Evolutionary conservation across 1,284 basidiomycete species (phyloP).

Genomic region (Anthracocystis panici-leucophaei): DNA sequence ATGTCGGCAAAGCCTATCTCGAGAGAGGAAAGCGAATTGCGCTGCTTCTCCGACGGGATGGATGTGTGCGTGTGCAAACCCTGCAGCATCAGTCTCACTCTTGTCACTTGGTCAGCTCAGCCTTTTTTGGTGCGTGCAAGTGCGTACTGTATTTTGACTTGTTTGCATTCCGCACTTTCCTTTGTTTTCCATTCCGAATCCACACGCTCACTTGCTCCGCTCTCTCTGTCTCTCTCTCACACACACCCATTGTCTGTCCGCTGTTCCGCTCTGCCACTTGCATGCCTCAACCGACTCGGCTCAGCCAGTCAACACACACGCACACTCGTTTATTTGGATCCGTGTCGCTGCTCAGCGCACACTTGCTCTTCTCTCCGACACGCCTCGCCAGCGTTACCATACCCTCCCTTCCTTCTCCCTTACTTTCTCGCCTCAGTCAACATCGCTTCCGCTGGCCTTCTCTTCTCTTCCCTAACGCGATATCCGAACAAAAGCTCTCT

Average conservation of each 20-base stretch:
- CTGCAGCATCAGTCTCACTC: no score
- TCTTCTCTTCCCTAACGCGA: background rate
- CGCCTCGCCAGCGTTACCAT: conserved; percentile 1
- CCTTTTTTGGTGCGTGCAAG: background rate
- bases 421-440: background rate
- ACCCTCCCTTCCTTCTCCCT: background rate
- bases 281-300: background rate
- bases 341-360: background rate
- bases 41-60: background rate
- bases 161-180: conserved; percentile 7
- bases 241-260: background rate
- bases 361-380: background rate
- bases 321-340: background rate
- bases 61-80: no score
- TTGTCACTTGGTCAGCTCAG: background rate
- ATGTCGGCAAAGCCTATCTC: no score
- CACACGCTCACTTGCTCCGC: background rate
- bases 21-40: no score
- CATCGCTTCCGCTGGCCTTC: background rate
- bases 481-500: background rate
- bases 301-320: conserved; percentile 2
- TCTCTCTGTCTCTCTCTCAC: background rate
- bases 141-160: background rate
- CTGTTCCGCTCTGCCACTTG: background rate
- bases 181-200: background rate